phyloP scores from a whole-genome alignment of 2,329 filamentous ascomycete species.

The Pseudocercospora musae region DNA sequence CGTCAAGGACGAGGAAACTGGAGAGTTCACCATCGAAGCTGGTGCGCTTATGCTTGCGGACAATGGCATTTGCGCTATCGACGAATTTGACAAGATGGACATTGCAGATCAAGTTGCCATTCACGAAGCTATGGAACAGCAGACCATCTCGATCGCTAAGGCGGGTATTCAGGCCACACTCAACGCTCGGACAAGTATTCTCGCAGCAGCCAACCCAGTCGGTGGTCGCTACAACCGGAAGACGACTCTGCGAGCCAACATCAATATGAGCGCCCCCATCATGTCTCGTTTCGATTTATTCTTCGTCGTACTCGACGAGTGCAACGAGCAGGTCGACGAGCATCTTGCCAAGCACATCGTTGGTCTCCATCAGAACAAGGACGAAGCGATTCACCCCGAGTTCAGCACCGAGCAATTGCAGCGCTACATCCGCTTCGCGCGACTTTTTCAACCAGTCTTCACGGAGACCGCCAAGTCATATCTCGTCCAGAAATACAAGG shows the following conservation, averaged over 20 bases:
- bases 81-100: constrained; percentile 99
- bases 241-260: constrained; percentile 85
- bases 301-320: constrained; percentile 96
- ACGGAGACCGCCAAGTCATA: constrained; percentile 79
- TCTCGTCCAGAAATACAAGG: constrained; percentile 91
- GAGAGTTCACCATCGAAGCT: constrained; percentile 97
- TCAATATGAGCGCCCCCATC: constrained; percentile 98
- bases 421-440: constrained; percentile 93
- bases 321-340: constrained; percentile 85
- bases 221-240: constrained; percentile 97
- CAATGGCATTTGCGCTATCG: constrained; percentile 96
- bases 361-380: constrained; percentile 84
- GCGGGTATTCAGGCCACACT: constrained; percentile 96
- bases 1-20: constrained; percentile 96
- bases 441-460: constrained; percentile 91
- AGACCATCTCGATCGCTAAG: constrained; percentile 98
- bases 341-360: constrained; percentile 95
- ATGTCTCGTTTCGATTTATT: constrained; percentile 99
- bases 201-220: constrained; percentile 93
- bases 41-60: constrained; percentile 96
- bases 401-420: constrained; percentile 96
- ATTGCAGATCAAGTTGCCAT: constrained; percentile 95
- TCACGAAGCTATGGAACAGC: constrained; percentile 99
- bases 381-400: constrained; percentile 86
- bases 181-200: constrained; percentile 90